A percentile compares a stretch with the other conserved stretches of the same genome.
Conservation (phyloP, 805 yeast genomes). For the Cyberlindnera sargentensis region DNA sequence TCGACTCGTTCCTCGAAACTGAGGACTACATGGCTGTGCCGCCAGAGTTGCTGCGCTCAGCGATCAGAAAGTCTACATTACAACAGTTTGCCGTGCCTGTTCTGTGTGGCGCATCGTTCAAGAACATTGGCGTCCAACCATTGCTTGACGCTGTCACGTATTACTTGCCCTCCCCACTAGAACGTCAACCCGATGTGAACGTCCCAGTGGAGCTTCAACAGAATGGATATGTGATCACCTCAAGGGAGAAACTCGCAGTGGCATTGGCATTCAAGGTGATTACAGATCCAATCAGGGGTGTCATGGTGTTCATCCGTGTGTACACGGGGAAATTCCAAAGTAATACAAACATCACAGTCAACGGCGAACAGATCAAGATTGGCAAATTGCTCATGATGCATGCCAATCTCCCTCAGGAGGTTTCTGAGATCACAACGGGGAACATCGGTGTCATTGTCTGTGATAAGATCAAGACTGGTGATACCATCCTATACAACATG, state of each 20-base stretch:
- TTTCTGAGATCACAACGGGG: constrained; percentile 57
- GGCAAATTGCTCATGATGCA: constrained; percentile 76
- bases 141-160: constrained; percentile 74
- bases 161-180: constrained; percentile 78
- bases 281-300: constrained; percentile 77
- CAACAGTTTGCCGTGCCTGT: constrained; percentile 62
- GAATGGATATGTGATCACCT: constrained; percentile 45
- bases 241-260: constrained; percentile 54
- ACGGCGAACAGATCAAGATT: constrained; percentile 57
- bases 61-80: constrained; percentile 61
- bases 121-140: constrained; percentile 93
- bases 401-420: constrained; percentile 79
- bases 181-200: constrained; percentile 50
- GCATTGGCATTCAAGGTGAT: constrained; percentile 90
- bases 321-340: constrained; percentile 72
- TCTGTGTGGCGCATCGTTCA: constrained; percentile 87
- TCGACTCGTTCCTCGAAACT: constrained; percentile 69
- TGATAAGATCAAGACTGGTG: constrained; percentile 79
- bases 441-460: constrained; percentile 73
- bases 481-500: constrained; percentile 68
- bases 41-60: constrained; percentile 40
- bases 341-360: constrained; percentile 59
- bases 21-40: constrained; percentile 71
- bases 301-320: constrained; percentile 79
- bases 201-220: constrained; percentile 34